phyloP scores from a whole-genome alignment of 345 rosid species.

The Gossypium thurberi region DNA sequence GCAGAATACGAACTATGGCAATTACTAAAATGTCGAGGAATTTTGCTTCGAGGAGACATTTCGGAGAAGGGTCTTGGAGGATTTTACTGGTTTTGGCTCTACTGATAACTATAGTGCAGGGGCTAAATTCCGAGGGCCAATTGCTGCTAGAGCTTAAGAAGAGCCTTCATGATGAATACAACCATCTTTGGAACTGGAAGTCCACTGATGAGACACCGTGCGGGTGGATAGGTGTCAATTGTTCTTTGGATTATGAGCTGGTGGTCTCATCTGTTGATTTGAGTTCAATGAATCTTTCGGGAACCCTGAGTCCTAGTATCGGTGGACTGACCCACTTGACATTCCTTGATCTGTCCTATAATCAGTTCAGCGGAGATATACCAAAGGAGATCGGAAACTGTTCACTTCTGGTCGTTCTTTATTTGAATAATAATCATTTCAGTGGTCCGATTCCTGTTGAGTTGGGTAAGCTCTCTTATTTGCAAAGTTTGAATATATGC shows the following conservation, averaged over 20 bases:
- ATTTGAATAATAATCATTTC: slow-evolving; percentile 62
- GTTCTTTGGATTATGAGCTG: slow-evolving; percentile 38
- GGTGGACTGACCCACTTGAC: slow-evolving; percentile 58
- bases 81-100: slow-evolving; percentile 31
- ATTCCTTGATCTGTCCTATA: slow-evolving; percentile 57
- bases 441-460: slow-evolving; percentile 58
- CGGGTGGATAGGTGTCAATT: slow-evolving; percentile 72
- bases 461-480: slow-evolving; percentile 32
- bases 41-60: slow-evolving; percentile 16
- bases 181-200: slow-evolving; percentile 58
- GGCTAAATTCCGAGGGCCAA: slow-evolving; percentile 68
- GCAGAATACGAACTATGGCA: slow-evolving; percentile 22
- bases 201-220: slow-evolving; percentile 67
- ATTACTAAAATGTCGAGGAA: slow-evolving; percentile 20
- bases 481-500: slow-evolving; percentile 54
- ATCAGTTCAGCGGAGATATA: slow-evolving; percentile 43
- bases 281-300: slow-evolving; percentile 75
- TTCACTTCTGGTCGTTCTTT: slow-evolving; percentile 39
- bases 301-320: slow-evolving; percentile 56
- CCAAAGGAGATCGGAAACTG: slow-evolving; percentile 76
- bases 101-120: slow-evolving; percentile 35
- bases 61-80: slow-evolving; percentile 27
- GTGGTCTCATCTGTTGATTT: slow-evolving; percentile 59
- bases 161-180: slow-evolving; percentile 41
- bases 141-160: slow-evolving; percentile 56